Evolutionary conservation across 2,329 filamentous ascomycete genomes (phyloP).

Genomic region (Mariannaea sp.): DNA sequence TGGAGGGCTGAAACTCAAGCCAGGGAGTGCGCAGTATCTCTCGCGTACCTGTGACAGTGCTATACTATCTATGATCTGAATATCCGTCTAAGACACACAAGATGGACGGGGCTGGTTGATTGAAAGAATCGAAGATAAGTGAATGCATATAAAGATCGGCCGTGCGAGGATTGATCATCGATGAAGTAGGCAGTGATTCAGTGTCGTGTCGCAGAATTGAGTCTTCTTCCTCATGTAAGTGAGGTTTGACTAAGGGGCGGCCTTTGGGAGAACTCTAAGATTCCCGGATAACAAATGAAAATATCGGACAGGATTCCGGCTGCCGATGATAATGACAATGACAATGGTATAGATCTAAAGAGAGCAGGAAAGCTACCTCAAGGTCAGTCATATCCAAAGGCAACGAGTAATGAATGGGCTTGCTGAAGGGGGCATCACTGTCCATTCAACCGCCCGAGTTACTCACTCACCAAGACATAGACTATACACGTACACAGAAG

Average conservation of each 20-base stretch:
- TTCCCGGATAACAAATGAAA: slow-evolving; percentile 13
- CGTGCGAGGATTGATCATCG: slow-evolving; percentile 9
- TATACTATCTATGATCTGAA: no score
- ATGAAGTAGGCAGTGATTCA: slow-evolving; percentile 7
- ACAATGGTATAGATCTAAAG: slow-evolving; percentile 11
- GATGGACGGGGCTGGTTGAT: slow-evolving; percentile 1
- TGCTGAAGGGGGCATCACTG: no score
- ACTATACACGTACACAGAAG: slow-evolving; percentile 18
- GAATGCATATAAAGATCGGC: slow-evolving; percentile 19
- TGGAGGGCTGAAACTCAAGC: not conserved
- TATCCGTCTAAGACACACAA: not conserved
- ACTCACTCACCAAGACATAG: slow-evolving; percentile 34
- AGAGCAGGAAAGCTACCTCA: slow-evolving; percentile 16
- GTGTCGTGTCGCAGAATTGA: slow-evolving; percentile 16
- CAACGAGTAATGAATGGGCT: no score
- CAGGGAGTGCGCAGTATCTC: no score
- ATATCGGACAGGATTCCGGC: slow-evolving; percentile 10
- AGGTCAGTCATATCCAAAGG: slow-evolving; percentile 13
- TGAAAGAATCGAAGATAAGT: slow-evolving; percentile 10
- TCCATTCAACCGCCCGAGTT: slow-evolving; percentile 21
- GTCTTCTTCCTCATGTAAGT: slow-evolving; percentile 14
- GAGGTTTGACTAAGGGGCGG: not conserved
- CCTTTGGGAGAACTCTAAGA: not conserved
- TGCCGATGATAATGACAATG: slow-evolving; percentile 6
- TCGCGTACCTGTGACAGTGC: no score